Conservation (phyloP, 2,329 filamentous ascomycete species). For the Escovopsis sp. region DNA sequence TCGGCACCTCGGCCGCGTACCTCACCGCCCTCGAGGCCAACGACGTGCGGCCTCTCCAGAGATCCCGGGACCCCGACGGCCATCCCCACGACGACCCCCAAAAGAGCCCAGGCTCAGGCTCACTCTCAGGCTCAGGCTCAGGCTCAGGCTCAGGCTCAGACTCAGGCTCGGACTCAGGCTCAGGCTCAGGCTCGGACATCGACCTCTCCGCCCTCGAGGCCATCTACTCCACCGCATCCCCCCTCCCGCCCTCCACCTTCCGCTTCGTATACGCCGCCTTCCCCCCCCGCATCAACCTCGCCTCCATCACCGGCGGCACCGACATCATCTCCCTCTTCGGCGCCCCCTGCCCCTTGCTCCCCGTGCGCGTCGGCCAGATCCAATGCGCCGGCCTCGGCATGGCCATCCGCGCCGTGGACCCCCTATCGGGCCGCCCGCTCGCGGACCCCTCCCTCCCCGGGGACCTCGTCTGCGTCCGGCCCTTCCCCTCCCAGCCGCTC, state of each 20-base stretch:
- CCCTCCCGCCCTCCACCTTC: conserved; percentile 85
- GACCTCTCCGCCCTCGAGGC: conserved; percentile 55
- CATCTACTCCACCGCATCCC: conserved; percentile 89
- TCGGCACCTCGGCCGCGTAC: conserved; percentile 89
- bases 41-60: conserved; percentile 40
- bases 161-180: too few species aligned
- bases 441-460: conserved; percentile 50
- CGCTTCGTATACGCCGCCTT: conserved; percentile 67
- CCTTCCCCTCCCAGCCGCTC: conserved; percentile 84
- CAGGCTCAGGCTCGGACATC: too few species aligned
- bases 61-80: conserved; percentile 31
- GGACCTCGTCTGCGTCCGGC: conserved; percentile 71
- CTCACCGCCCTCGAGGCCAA: conserved; percentile 81
- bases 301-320: conserved; percentile 87
- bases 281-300: conserved; percentile 65
- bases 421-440: conserved; percentile 38
- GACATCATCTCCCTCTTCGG: conserved; percentile 96
- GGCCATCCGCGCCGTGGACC: conserved; percentile 50
- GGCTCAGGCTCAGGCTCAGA: too few species aligned
- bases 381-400: conserved; percentile 67
- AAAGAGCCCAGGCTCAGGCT: too few species aligned
- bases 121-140: too few species aligned
- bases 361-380: conserved; percentile 58
- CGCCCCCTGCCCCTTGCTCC: conserved; percentile 60
- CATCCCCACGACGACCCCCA: too few species aligned